These are phyloP conservation scores for Phytomonas sp. DNA, from an alignment of 208 protist genomes.

Conservation along the genomic window DNA sequence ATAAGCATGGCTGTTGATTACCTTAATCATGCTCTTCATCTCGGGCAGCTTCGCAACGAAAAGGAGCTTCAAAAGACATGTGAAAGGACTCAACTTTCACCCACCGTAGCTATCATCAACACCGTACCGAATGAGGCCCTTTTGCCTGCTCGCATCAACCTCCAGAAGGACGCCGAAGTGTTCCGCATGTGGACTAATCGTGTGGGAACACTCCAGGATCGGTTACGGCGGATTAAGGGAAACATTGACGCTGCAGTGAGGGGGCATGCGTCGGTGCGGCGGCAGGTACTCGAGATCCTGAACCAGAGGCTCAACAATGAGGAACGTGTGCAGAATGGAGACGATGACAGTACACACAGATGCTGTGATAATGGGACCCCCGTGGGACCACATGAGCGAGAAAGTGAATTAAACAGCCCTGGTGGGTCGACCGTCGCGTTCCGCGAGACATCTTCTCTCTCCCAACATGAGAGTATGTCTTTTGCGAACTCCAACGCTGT, in stretches of 20 bases:
- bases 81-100: neutral
- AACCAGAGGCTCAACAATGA: constrained; percentile 3
- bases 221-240: neutral
- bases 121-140: neutral
- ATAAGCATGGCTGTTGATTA: neutral
- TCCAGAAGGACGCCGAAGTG: neutral
- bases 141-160: neutral
- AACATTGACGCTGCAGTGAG: neutral
- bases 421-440: neutral
- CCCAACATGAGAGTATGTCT: neutral
- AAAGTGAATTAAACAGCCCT: neutral
- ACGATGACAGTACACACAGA: neutral
- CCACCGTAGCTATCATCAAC: neutral
- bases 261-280: neutral
- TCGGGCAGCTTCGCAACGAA: neutral
- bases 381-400: neutral
- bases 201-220: neutral
- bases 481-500: neutral
- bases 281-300: neutral
- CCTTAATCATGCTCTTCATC: neutral
- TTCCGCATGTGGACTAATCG: neutral
- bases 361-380: neutral
- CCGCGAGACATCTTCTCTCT: neutral
- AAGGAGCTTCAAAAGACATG: neutral
- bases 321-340: neutral